These are phyloP conservation scores for Komagataella kurtzmanii DNA, from an alignment of 805 yeast species.

Conservation along the genomic window DNA sequence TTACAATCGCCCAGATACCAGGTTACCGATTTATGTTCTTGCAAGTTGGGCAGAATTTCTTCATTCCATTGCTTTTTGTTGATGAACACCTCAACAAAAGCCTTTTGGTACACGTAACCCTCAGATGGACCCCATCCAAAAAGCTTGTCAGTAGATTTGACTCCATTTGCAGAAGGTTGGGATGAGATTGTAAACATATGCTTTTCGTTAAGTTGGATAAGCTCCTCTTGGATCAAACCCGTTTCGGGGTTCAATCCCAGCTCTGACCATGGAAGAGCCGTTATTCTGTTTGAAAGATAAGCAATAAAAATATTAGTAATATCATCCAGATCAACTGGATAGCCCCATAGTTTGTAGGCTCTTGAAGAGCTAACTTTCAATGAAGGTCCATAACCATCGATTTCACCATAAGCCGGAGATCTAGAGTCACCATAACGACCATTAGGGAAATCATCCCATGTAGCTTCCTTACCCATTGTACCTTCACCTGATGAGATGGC, in stretches of 20 bases:
- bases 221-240: conserved; percentile 81
- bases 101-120: conserved; percentile 85
- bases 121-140: conserved; percentile 96
- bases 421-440: conserved; percentile 93
- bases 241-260: conserved; percentile 80
- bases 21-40: conserved; percentile 37
- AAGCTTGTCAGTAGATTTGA: conserved; percentile 66
- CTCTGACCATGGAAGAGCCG: conserved; percentile 87
- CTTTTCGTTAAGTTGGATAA: conserved; percentile 60
- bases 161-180: conserved; percentile 86
- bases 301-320: conserved; percentile 53
- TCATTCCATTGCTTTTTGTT: conserved; percentile 57
- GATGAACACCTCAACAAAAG: conserved; percentile 86
- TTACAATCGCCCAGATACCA: conserved; percentile 61
- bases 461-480: conserved; percentile 73
- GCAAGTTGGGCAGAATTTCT: conserved; percentile 37
- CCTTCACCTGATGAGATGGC: conserved; percentile 82
- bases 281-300: conserved; percentile 63
- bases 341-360: conserved; percentile 72
- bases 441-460: conserved; percentile 96
- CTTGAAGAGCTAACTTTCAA: conserved; percentile 58
- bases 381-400: conserved; percentile 93
- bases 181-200: conserved; percentile 85
- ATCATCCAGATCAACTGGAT: conserved; percentile 48
- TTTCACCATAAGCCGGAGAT: conserved; percentile 96